phyloP scores from a whole-genome alignment of 108 stramenopile species.

The Cylindrotheca closterium region DNA sequence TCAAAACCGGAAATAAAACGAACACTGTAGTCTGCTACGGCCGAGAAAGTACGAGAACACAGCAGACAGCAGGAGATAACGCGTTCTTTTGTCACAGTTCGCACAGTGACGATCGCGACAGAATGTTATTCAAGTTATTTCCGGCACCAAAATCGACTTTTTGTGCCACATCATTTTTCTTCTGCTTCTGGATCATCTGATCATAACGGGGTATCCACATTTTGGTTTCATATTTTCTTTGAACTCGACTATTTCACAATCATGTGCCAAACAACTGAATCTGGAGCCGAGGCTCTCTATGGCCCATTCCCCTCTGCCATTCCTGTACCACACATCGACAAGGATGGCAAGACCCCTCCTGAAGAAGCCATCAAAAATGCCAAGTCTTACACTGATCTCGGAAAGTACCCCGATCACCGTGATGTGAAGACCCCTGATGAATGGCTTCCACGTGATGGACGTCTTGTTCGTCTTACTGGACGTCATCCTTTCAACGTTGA shows the following conservation, averaged over 20 bases:
- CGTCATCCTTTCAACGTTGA: constrained; percentile 98
- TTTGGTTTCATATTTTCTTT: no score
- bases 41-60: no score
- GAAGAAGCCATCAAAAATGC: constrained; percentile 43
- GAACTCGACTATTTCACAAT: no score
- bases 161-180: no score
- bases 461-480: constrained; percentile 92
- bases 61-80: no score
- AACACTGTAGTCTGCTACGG: no score
- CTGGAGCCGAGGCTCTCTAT: constrained; percentile 43
- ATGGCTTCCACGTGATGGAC: constrained; percentile 87
- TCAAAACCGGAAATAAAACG: no score
- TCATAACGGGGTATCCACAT: no score
- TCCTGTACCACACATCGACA: constrained; percentile 67
- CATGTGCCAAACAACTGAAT: not conserved
- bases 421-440: constrained; percentile 87
- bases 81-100: no score
- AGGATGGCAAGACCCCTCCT: constrained; percentile 65
- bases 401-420: constrained; percentile 63
- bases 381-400: constrained; percentile 52
- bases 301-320: constrained; percentile 83
- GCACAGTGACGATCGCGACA: no score
- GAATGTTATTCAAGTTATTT: no score
- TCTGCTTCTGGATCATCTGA: no score
- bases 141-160: not conserved